Conservation (phyloP, 2,329 filamentous ascomycete species). For the Neophaeococcomyces aloes region DNA sequence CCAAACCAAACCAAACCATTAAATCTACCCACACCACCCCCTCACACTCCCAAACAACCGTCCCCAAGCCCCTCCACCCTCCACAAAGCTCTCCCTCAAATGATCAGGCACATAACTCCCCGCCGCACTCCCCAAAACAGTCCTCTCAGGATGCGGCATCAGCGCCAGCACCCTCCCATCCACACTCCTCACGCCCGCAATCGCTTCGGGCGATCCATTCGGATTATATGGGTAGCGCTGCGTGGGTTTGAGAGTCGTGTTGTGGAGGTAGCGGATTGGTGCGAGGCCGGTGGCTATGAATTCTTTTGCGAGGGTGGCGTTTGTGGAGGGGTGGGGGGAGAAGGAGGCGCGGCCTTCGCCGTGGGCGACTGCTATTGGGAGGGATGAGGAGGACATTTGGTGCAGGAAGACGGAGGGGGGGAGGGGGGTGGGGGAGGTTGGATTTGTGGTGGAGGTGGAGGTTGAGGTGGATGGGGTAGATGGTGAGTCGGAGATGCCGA, state of each 20-base stretch:
- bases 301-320: constrained; percentile 26
- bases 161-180: constrained; percentile 76
- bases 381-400: constrained; percentile 69
- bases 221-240: constrained; percentile 82
- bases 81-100: constrained; percentile 30
- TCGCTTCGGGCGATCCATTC: constrained; percentile 71
- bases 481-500: constrained; percentile 57
- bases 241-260: constrained; percentile 57
- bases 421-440: neutral
- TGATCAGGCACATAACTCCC: constrained; percentile 63
- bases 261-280: constrained; percentile 76
- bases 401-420: constrained; percentile 72
- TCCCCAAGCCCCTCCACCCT: constrained; percentile 76
- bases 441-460: constrained; percentile 20
- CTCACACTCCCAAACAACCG: constrained; percentile 79
- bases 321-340: constrained; percentile 31
- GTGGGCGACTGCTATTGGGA: constrained; percentile 83
- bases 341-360: constrained; percentile 80
- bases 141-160: constrained; percentile 93
- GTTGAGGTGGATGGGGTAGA: too few species aligned
- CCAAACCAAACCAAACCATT: too few species aligned
- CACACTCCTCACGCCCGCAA: constrained; percentile 65
- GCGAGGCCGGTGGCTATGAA: constrained; percentile 60
- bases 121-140: constrained; percentile 61
- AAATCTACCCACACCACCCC: constrained; percentile 68